These are phyloP conservation scores for Ophiostoma novo-ulmi DNA, from an alignment of 2,329 filamentous ascomycete genomes.

Conservation along the genomic window DNA sequence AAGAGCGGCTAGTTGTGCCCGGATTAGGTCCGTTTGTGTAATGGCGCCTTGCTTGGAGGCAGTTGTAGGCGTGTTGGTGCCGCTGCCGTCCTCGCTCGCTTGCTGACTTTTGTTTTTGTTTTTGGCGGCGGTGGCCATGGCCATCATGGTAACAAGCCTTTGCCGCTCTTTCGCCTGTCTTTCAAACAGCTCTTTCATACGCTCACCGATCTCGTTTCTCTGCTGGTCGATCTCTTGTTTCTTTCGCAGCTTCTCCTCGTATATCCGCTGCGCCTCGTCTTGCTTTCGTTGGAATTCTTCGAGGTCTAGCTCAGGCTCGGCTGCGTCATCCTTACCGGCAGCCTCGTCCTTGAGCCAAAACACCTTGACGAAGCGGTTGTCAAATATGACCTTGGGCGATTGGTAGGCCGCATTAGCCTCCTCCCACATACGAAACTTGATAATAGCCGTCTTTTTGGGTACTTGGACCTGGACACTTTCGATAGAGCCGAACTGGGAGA, in stretches of 20 bases:
- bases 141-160: slow-evolving; percentile 56
- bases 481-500: slow-evolving; percentile 65
- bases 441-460: slow-evolving; percentile 61
- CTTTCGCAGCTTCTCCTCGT: slow-evolving; percentile 61
- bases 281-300: slow-evolving; percentile 66
- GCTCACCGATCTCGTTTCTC: slow-evolving; percentile 56
- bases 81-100: neutral
- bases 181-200: slow-evolving; percentile 56
- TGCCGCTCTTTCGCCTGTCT: slow-evolving; percentile 61
- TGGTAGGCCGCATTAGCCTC: slow-evolving; percentile 65
- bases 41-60: slow-evolving; percentile 29
- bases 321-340: slow-evolving; percentile 29
- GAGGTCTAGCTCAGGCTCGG: slow-evolving; percentile 56
- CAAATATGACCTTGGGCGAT: slow-evolving; percentile 75
- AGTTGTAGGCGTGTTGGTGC: neutral
- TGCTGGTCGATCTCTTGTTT: slow-evolving; percentile 58
- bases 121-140: neutral
- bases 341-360: slow-evolving; percentile 64
- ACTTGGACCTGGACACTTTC: slow-evolving; percentile 59
- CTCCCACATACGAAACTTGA: slow-evolving; percentile 63
- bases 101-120: neutral
- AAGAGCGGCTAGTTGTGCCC: slow-evolving; percentile 65
- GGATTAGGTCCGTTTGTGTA: slow-evolving; percentile 57
- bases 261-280: slow-evolving; percentile 63
- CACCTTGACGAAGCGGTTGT: slow-evolving; percentile 80